These are phyloP conservation scores for Eucalyptus cloeziana DNA, from an alignment of 345 rosid genomes.

Conservation along the genomic window DNA sequence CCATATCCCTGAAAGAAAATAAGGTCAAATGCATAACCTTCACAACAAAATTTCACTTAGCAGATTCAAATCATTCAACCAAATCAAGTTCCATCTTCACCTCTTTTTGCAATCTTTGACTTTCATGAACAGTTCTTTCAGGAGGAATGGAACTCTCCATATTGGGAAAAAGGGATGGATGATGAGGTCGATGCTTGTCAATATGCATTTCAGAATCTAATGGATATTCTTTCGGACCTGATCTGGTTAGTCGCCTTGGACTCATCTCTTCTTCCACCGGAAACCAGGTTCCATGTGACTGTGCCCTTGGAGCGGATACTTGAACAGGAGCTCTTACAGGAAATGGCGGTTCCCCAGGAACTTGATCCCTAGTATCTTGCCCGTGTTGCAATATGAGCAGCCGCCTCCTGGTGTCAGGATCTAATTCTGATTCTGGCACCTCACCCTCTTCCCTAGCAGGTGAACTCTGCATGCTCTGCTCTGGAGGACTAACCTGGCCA, in stretches of 20 bases:
- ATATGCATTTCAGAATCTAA: constrained; percentile 53
- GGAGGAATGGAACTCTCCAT: constrained; percentile 50
- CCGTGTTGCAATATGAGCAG: constrained; percentile 98
- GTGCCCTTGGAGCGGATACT: constrained; percentile 53
- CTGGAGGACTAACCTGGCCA: constrained; percentile 42
- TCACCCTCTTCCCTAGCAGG: constrained; percentile 99
- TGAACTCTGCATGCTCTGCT: constrained; percentile 74
- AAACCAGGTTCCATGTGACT: constrained; percentile 68
- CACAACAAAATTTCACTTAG: background rate
- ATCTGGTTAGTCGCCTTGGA: constrained; percentile 50
- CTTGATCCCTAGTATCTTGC: constrained; percentile 73
- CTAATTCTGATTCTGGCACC: constrained; percentile 96
- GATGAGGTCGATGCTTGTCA: constrained; percentile 59
- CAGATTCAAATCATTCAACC: background rate
- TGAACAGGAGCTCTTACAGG: constrained; percentile 53
- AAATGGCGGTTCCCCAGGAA: constrained; percentile 55
- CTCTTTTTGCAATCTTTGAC: constrained; percentile 74
- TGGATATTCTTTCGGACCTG: constrained; percentile 52
- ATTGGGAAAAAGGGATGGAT: constrained; percentile 49
- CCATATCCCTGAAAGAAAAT: constrained; percentile 41
- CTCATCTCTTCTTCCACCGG: constrained; percentile 79
- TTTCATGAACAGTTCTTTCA: constrained; percentile 68
- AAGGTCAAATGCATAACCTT: background rate
- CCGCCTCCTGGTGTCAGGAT: constrained; percentile 94
- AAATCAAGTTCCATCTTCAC: constrained; percentile 11